phyloP scores from a whole-genome alignment of 2,329 filamentous ascomycete species.

The Fusarium sp. region DNA sequence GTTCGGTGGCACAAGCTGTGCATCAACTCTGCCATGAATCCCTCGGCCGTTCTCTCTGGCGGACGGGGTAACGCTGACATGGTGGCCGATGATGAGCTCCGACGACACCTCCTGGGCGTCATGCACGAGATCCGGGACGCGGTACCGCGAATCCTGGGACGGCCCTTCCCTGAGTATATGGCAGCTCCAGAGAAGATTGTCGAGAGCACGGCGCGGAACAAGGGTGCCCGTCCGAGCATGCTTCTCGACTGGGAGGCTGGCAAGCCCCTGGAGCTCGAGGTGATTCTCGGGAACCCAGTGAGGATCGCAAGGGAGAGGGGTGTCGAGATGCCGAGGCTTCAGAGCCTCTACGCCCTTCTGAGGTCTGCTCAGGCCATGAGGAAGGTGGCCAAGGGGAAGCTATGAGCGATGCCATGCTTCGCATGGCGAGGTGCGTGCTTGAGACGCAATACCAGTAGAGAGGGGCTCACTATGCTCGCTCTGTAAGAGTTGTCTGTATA shows the following conservation, averaged over 20 bases:
- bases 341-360: constrained; percentile 75
- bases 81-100: constrained; percentile 72
- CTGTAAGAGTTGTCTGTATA: background rate
- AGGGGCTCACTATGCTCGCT: background rate
- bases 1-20: constrained; percentile 82
- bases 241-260: constrained; percentile 76
- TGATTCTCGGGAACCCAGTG: constrained; percentile 78
- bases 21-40: constrained; percentile 82
- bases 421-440: background rate
- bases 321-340: constrained; percentile 73
- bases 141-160: constrained; percentile 71
- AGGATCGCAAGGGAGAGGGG: constrained; percentile 72
- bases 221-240: constrained; percentile 75
- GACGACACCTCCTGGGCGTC: constrained; percentile 70
- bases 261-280: constrained; percentile 76
- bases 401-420: background rate
- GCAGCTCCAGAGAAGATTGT: constrained; percentile 73
- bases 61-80: constrained; percentile 75
- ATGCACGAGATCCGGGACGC: constrained; percentile 78
- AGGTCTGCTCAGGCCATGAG: constrained; percentile 68
- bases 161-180: constrained; percentile 67
- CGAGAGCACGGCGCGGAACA: constrained; percentile 72
- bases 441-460: background rate
- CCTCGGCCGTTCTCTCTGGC: constrained; percentile 74
- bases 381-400: constrained; percentile 54